Evolutionary conservation across 129 eudicot genomes (phyloP).

Genomic region (Pulicaria dysenterica): DNA sequence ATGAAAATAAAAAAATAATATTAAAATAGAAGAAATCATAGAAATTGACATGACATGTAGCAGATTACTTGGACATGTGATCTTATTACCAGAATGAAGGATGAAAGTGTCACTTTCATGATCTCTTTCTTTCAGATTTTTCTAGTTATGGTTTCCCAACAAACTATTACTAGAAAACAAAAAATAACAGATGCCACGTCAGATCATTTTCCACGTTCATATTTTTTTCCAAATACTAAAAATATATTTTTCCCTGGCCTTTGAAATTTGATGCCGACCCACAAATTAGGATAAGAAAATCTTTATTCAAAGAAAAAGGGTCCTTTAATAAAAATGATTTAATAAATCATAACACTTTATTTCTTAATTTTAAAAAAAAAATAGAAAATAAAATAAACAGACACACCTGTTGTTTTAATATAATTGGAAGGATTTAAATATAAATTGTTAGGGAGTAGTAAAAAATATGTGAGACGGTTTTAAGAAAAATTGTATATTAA

Average conservation of each 20-base stretch:
- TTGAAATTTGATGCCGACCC: not conserved
- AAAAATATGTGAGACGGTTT: too few species aligned
- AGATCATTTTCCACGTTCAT: slow-evolving; percentile 15
- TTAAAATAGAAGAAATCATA: not conserved
- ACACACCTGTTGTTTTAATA: too few species aligned
- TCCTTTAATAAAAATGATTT: too few species aligned
- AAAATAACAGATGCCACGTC: slow-evolving; percentile 11
- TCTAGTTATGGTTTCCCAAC: slow-evolving; percentile 20
- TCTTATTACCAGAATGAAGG: slow-evolving; percentile 15
- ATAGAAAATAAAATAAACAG: too few species aligned
- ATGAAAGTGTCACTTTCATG: slow-evolving; percentile 18
- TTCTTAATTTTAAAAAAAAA: too few species aligned
- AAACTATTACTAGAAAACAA: slow-evolving; percentile 16
- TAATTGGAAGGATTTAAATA: too few species aligned
- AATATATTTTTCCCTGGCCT: not conserved
- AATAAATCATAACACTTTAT: too few species aligned
- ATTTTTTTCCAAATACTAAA: slow-evolving; percentile 1
- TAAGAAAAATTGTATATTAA: too few species aligned
- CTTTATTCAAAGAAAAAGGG: too few species aligned
- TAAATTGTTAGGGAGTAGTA: too few species aligned
- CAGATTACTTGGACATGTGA: slow-evolving; percentile 20
- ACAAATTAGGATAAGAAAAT: too few species aligned
- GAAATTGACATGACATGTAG: slow-evolving; percentile 19
- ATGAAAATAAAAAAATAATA: not conserved
- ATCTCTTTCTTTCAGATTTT: slow-evolving; percentile 6